Base-by-base conservation (phyloP, 352 stramenopile genomes). In the Phytophthora melonis region DNA sequence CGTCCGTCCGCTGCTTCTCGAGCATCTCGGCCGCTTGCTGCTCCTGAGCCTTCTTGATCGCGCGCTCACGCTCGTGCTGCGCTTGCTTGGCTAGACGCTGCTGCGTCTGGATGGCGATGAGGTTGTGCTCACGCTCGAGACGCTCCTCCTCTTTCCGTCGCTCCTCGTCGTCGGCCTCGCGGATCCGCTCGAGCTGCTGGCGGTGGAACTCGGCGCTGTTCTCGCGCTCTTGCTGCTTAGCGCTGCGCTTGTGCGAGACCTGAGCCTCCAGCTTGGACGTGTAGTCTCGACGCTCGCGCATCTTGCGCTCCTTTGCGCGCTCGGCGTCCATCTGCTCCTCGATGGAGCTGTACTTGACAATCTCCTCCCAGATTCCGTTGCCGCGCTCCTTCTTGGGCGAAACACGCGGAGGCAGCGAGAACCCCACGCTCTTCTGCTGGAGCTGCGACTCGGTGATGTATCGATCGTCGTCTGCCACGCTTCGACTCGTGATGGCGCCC, bases 301-400 rank as follows among this genome's bases (percentile, higher is more conserved):
- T 19, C 5, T 82, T 78, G 6, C 73, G 77, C 63, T 88, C 78
- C 66, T 75, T 75, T 5, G 36, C 27, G 23, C 70, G 73, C 52
- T 88, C 61, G 1, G 79, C 83, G 36, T 95, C 88, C 9, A 82
- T 65, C 58, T 86, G 75, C 70, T 95, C 88, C 60, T 93, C 86
- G 5, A 93, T 60, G 5, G 82, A 90, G 54, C 81, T 82, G 64
- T 88, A 94, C 78, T 94, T 88, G 63, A 93, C 89, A 58, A 95
- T 93, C 60, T 94, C 82, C 56, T 94, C 87, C 89, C 89, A 95
- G 47, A 95, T 94, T 30, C 86, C 84, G 59, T 88, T 90, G 69
- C 79, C 81, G 11, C 90, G 88, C n/a, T 92, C 82, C 63, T 93
- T 93, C 66, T 92, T 91, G 2, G 87, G 85, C 11, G 86, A 93